A percentile compares a stretch with the other conserved stretches of the same genome.
These are phyloP conservation scores for Peronospora farinosa DNA, from an alignment of 352 stramenopile genomes.

Conservation along the genomic window DNA sequence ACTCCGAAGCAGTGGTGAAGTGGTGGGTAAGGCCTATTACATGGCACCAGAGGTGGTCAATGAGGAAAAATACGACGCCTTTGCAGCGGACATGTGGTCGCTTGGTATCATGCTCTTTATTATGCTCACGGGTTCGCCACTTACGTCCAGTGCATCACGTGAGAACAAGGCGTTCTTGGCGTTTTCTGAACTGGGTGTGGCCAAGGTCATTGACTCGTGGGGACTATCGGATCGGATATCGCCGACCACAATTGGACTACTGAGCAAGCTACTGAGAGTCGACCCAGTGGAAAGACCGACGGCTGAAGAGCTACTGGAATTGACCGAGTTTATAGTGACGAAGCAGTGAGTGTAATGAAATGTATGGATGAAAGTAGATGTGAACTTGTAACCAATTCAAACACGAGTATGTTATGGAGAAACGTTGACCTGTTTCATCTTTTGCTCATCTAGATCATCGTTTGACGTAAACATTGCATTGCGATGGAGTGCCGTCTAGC, in stretches of 20 bases:
- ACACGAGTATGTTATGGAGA: neutral
- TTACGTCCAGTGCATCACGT: slow-evolving; percentile 25
- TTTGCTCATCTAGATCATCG: no score
- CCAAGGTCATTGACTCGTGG: slow-evolving; percentile 47
- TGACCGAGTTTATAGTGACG: slow-evolving; percentile 13
- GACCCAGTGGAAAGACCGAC: slow-evolving; percentile 6
- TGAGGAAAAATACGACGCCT: slow-evolving; percentile 32
- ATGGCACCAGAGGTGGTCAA: slow-evolving; percentile 52
- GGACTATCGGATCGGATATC: slow-evolving; percentile 28
- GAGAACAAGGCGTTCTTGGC: slow-evolving; percentile 33
- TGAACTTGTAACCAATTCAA: neutral
- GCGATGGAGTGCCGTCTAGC: no score
- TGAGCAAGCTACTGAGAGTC: slow-evolving; percentile 11
- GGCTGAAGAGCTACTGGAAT: slow-evolving; percentile 8
- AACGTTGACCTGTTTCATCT: no score
- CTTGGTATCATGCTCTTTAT: slow-evolving; percentile 62
- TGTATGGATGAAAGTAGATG: neutral
- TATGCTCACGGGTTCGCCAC: slow-evolving; percentile 50
- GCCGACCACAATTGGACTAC: neutral
- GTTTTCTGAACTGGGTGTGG: slow-evolving; percentile 34
- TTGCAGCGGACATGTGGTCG: slow-evolving; percentile 55
- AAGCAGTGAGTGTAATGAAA: neutral
- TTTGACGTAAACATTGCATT: no score
- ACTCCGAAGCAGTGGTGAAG: slow-evolving; percentile 15
- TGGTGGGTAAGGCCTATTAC: slow-evolving; percentile 46